Evolutionary conservation across 345 rosid species (phyloP), one percentile per base, ranked within the genome.

Genomic region (Lepidium africanum): DNA sequence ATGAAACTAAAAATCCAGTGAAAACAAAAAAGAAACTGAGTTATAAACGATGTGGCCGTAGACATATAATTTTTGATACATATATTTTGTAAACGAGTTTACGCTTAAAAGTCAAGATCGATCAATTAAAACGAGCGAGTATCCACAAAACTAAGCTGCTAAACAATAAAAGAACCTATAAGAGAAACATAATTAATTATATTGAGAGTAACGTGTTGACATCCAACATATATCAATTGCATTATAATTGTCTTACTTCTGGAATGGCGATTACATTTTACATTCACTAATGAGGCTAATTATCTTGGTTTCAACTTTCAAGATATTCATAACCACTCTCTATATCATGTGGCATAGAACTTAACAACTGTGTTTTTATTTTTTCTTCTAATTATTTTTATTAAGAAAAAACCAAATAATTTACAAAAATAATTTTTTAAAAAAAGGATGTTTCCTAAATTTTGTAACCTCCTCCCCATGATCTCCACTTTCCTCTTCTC

Each of bases 141-240:
- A n/a, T n/a, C n/a, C n/a, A n/a, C n/a, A n/a, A n/a, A 35, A 45
- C 25, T 9, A 67, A 67, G 56, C 63, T 45, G 14, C 42, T 39
- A 30, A 60, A 15, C 6, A 70, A 53, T 27, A 40, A 35, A 48
- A 0, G 49, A 69, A 48, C 49, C 40, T 15, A 40, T 70, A 59
- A 50, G 45, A 60, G 17, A 9, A 60, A 32, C 53, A 70, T n/a
- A n/a, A n/a, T n/a, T 70, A 21, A 19, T 48, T 59, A 59, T 59
- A 32, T 15, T 19, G 19, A 49, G 52, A 39, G 65, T 57, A 23
- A 57, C 19, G 57, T 45, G 39, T 59, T 38, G 54, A 51, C 54
- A 61, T 51, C 12, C 37, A 70, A 38, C 27, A 51, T 32, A 32
- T 40, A 60, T 40, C 41, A 50, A 70, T 52, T 60, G 53, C 46